Percentiles rank a stretch among this genome's conserved stretches.
Conservation (phyloP, 768 basidiomycete species). For the Russula vinacea region DNA sequence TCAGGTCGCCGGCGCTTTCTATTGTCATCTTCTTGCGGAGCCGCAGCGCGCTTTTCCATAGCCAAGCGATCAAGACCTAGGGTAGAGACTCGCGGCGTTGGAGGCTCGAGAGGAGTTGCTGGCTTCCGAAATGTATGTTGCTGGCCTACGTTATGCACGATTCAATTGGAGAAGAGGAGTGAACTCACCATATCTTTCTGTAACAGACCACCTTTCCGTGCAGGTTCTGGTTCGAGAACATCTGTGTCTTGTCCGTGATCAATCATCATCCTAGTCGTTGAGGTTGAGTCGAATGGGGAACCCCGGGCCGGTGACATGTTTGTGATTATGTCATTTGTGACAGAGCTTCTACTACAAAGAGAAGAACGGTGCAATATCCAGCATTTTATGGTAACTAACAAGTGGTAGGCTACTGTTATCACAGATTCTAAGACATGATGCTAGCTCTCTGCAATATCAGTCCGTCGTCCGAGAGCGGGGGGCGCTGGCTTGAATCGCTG, state of each 20-base stretch:
- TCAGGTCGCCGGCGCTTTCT: slow-evolving; percentile 64
- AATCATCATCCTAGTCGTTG: slow-evolving; percentile 2
- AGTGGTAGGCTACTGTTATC: no score
- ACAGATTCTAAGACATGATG: no score
- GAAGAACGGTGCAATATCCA: no score
- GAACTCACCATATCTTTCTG: slow-evolving; percentile 57
- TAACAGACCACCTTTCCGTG: slow-evolving; percentile 75
- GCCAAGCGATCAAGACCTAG: slow-evolving; percentile 89
- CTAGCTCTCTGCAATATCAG: no score
- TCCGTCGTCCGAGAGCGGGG: no score
- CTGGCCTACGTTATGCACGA: slow-evolving; percentile 40
- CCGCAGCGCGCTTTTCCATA: slow-evolving; percentile 69
- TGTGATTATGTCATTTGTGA: neutral
- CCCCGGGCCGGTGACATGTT: neutral
- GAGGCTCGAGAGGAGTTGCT: slow-evolving; percentile 66
- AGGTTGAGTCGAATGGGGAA: neutral
- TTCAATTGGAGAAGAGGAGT: slow-evolving; percentile 4
- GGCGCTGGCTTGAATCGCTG: no score
- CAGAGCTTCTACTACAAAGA: no score
- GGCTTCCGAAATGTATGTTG: slow-evolving; percentile 80
- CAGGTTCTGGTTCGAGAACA: slow-evolving; percentile 75
- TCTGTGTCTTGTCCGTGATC: slow-evolving; percentile 57
- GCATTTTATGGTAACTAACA: no score
- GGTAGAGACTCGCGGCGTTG: slow-evolving; percentile 72
- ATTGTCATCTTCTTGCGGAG: slow-evolving; percentile 47